Conservation (phyloP, 1,284 basidiomycete genomes). For the Trichosporon ovoides region DNA sequence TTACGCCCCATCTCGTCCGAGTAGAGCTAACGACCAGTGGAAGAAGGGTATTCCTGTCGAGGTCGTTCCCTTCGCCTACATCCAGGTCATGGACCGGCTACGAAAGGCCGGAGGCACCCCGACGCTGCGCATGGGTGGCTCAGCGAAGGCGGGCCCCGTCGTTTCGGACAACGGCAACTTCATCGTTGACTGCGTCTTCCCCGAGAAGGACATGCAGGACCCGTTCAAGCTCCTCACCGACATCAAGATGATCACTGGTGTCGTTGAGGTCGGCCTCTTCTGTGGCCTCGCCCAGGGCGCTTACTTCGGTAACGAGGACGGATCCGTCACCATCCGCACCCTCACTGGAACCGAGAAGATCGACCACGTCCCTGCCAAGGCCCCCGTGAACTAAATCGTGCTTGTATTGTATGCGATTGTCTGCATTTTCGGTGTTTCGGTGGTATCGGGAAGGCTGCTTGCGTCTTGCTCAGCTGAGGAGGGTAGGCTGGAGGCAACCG, state of each 20-base stretch:
- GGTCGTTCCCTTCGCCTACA: slow-evolving; percentile 93
- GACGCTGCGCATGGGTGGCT: slow-evolving; percentile 65
- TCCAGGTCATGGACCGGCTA: slow-evolving; percentile 65
- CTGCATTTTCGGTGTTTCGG: too few relatives aligned
- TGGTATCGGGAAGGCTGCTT: too few relatives aligned
- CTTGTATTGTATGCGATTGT: not conserved
- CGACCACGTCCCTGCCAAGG: slow-evolving; percentile 27
- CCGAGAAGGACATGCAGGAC: slow-evolving; percentile 61
- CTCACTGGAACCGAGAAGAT: slow-evolving; percentile 45
- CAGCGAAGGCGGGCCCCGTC: slow-evolving; percentile 67
- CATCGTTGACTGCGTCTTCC: slow-evolving; percentile 86
- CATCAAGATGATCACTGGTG: slow-evolving; percentile 88
- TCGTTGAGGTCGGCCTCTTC: slow-evolving; percentile 95
- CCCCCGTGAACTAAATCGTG: not conserved
- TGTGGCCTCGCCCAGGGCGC: slow-evolving; percentile 89
- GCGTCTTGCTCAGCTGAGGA: too few relatives aligned
- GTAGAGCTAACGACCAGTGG: slow-evolving; percentile 56
- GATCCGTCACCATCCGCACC: slow-evolving; percentile 46
- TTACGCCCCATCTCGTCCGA: too few relatives aligned
- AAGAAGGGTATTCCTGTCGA: slow-evolving; percentile 88
- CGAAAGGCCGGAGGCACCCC: slow-evolving; percentile 58
- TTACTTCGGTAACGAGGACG: slow-evolving; percentile 85
- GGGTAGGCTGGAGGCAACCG: too few relatives aligned
- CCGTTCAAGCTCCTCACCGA: slow-evolving; percentile 66
- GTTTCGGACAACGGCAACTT: slow-evolving; percentile 96